These are phyloP conservation scores for Micractinium sp. DNA, from an alignment of 139 green algal species.

Conservation along the genomic window DNA sequence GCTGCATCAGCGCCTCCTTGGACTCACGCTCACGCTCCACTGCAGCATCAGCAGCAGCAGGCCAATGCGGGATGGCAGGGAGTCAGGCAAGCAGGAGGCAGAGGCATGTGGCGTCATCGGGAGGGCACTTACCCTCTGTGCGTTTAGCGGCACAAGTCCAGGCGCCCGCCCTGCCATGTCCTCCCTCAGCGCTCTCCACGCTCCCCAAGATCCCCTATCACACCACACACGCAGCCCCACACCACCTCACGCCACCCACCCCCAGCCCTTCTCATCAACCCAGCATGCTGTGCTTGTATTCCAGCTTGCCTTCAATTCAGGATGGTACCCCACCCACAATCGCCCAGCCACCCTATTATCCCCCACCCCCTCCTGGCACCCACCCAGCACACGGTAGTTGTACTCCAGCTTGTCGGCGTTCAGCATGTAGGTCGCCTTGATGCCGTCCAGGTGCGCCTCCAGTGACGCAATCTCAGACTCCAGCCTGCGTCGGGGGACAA, in stretches of 20 bases:
- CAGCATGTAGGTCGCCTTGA: background rate
- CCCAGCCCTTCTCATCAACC: too few relatives aligned
- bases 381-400: conserved; percentile 46
- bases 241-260: background rate
- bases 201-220: background rate
- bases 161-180: too few relatives aligned
- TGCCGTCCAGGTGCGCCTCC: conserved; percentile 27
- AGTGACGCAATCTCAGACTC: conserved; percentile 24
- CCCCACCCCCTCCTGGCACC: background rate
- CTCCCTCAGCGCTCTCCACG: too few relatives aligned
- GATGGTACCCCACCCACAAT: too few relatives aligned
- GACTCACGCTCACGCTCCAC: conserved; percentile 36
- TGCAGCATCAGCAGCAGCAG: background rate
- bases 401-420: conserved; percentile 46
- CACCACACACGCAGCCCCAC: background rate
- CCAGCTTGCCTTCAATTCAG: too few relatives aligned
- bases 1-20: conserved; percentile 39
- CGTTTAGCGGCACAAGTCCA: background rate
- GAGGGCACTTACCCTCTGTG: background rate
- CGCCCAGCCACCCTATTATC: too few relatives aligned
- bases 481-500: background rate
- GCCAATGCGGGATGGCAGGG: background rate
- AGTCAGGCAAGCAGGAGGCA: background rate
- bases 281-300: too few relatives aligned
- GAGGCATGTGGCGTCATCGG: background rate